A percentile compares a stretch with the other conserved stretches of the same genome.
These are phyloP conservation scores for Paecilomyces fulvus DNA, from an alignment of 2,329 filamentous ascomycete genomes.

Conservation along the genomic window DNA sequence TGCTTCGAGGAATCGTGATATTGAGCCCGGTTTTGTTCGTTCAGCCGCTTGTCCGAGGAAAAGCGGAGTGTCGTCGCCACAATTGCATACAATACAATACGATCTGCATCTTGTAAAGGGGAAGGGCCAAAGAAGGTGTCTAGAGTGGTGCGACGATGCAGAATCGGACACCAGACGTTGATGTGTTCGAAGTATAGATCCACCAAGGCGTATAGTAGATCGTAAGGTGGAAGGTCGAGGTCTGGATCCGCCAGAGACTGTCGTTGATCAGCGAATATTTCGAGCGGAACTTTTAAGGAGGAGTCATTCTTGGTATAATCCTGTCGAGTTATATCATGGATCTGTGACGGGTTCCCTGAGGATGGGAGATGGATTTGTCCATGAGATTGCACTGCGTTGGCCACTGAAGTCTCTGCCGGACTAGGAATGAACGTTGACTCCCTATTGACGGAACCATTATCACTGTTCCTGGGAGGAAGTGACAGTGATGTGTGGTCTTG, in stretches of 20 bases:
- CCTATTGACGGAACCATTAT: constrained; percentile 38
- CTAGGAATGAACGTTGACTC: constrained; percentile 36
- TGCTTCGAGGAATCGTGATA: constrained; percentile 79
- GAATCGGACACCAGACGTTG: constrained; percentile 79
- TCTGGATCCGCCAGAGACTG: constrained; percentile 44
- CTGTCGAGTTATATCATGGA: constrained; percentile 13
- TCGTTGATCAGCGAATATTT: constrained; percentile 43
- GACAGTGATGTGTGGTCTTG: constrained; percentile 50
- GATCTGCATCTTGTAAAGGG: constrained; percentile 69
- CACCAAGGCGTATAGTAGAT: constrained; percentile 62
- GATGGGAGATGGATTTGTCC: constrained; percentile 15
- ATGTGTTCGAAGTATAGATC: constrained; percentile 74
- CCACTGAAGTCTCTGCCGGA: constrained; percentile 25
- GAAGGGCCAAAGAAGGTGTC: constrained; percentile 73
- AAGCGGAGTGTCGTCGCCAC: constrained; percentile 82
- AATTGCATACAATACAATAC: constrained; percentile 77
- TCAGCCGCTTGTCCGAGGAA: constrained; percentile 67
- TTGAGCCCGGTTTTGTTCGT: constrained; percentile 60
- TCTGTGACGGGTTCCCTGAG: constrained; percentile 16
- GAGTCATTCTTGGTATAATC: constrained; percentile 40
- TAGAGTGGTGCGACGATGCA: constrained; percentile 75
- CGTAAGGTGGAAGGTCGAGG: constrained; percentile 65
- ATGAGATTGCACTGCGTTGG: constrained; percentile 15
- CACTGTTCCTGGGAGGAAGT: constrained; percentile 37
- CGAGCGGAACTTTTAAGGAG: constrained; percentile 52